These are phyloP conservation scores for Diaporthe destruens DNA, from an alignment of 2,329 filamentous ascomycete genomes.

Conservation along the genomic window DNA sequence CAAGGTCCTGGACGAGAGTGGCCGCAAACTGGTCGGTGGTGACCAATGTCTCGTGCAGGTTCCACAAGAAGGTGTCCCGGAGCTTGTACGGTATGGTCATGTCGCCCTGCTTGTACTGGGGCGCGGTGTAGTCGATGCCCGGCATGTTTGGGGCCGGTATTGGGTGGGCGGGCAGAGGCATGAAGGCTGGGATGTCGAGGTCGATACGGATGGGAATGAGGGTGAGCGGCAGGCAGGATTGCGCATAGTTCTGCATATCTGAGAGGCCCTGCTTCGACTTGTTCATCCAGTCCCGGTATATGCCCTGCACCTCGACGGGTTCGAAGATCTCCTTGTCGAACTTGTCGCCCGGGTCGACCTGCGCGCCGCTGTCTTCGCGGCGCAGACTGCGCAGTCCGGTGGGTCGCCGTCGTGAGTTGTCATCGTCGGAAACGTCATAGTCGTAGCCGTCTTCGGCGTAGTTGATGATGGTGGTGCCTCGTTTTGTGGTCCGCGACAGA, in stretches of 20 bases:
- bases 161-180: slow-evolving; percentile 74
- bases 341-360: slow-evolving; percentile 78
- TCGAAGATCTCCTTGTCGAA: slow-evolving; percentile 83
- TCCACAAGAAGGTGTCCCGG: slow-evolving; percentile 98
- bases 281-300: slow-evolving; percentile 96
- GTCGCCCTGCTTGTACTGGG: slow-evolving; percentile 85
- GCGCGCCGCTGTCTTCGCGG: slow-evolving; percentile 76
- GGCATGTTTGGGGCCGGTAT: slow-evolving; percentile 65
- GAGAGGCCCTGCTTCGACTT: slow-evolving; percentile 71
- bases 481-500: slow-evolving; percentile 89
- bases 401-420: slow-evolving; percentile 80
- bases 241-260: slow-evolving; percentile 72
- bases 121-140: slow-evolving; percentile 76
- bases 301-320: slow-evolving; percentile 87
- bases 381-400: slow-evolving; percentile 87
- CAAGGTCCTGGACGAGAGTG: slow-evolving; percentile 89
- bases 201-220: slow-evolving; percentile 97
- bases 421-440: slow-evolving; percentile 79
- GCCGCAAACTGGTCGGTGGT: slow-evolving; percentile 98
- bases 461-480: slow-evolving; percentile 95
- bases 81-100: slow-evolving; percentile 86
- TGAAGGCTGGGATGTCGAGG: slow-evolving; percentile 86
- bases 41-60: slow-evolving; percentile 91
- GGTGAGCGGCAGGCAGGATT: slow-evolving; percentile 85
- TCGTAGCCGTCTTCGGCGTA: slow-evolving; percentile 98